Percentiles rank a stretch among this genome's conserved stretches.
Evolutionary conservation across 2,329 filamentous ascomycete genomes (phyloP).

Genomic region (Massarina eburnea): DNA sequence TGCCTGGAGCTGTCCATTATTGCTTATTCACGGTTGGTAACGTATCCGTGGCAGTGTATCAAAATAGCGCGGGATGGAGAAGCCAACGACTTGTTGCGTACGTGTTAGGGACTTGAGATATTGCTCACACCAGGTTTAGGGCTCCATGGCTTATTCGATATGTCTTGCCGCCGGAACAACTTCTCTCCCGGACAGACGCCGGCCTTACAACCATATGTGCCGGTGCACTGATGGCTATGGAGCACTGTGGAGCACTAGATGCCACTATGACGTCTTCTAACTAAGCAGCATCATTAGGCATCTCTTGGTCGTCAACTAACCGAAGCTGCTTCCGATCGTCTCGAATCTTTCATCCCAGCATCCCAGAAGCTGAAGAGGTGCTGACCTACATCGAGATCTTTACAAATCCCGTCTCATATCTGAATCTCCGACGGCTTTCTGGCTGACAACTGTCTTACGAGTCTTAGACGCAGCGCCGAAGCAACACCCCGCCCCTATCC

Average conservation of each 20-base stretch:
- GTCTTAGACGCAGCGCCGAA: too few species aligned
- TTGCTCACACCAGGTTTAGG: background rate
- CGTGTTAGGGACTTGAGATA: background rate
- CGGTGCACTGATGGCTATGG: background rate
- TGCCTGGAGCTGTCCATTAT: background rate
- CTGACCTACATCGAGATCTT: too few species aligned
- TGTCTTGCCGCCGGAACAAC: background rate
- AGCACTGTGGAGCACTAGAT: too few species aligned
- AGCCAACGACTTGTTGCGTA: too few species aligned
- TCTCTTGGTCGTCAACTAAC: background rate
- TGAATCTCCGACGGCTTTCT: too few species aligned
- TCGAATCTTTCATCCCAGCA: background rate
- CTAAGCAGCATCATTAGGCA: background rate
- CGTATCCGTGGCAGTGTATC: background rate
- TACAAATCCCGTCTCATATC: too few species aligned
- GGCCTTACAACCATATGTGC: background rate
- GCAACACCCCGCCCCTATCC: background rate
- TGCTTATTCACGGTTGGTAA: background rate
- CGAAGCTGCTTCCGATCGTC: too few species aligned
- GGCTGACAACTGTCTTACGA: too few species aligned
- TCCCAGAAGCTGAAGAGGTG: too few species aligned
- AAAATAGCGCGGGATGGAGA: background rate
- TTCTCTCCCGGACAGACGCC: background rate
- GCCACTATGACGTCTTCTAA: background rate
- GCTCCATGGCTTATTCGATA: background rate